Evolutionary conservation across 169 alveolate genomes (phyloP).

Genomic region (Eimeria maxima): DNA sequence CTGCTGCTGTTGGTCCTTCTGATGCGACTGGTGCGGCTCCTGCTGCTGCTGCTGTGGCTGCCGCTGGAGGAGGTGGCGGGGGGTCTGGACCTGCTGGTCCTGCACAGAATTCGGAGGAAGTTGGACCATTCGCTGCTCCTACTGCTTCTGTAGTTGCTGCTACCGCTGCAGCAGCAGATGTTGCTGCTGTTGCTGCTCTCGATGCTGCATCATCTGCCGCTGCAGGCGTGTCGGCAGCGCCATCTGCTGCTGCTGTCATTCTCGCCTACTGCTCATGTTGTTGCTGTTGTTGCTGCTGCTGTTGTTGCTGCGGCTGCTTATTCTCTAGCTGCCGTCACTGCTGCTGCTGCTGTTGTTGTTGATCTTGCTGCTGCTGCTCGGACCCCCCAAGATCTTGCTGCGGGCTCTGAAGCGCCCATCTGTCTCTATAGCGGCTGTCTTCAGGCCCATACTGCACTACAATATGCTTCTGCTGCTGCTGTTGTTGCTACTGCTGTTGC

Average conservation of each 20-base stretch:
- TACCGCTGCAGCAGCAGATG: slow-evolving; percentile 8
- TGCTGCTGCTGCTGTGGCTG: neutral
- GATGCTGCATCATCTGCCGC: neutral
- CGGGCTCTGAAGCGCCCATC: neutral
- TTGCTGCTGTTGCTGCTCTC: neutral
- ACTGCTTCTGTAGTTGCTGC: neutral
- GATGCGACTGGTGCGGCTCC: neutral
- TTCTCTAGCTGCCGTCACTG: neutral
- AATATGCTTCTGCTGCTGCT: neutral
- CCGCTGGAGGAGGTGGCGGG: neutral
- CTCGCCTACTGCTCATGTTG: neutral
- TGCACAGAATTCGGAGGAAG: neutral
- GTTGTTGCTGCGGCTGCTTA: neutral
- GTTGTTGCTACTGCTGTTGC: slow-evolving; percentile 17
- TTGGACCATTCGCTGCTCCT: neutral
- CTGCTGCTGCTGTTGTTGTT: neutral
- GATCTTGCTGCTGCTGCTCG: neutral
- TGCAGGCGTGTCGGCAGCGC: slow-evolving; percentile 15
- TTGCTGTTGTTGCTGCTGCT: slow-evolving; percentile 40
- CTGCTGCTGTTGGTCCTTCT: slow-evolving; percentile 57
- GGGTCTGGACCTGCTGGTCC: slow-evolving; percentile 23
- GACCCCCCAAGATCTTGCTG: neutral
- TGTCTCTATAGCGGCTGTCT: neutral
- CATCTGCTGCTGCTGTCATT: slow-evolving; percentile 42
- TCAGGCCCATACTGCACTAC: neutral